phyloP scores from a whole-genome alignment of 257 asterid species.

The Verbena officinalis region DNA sequence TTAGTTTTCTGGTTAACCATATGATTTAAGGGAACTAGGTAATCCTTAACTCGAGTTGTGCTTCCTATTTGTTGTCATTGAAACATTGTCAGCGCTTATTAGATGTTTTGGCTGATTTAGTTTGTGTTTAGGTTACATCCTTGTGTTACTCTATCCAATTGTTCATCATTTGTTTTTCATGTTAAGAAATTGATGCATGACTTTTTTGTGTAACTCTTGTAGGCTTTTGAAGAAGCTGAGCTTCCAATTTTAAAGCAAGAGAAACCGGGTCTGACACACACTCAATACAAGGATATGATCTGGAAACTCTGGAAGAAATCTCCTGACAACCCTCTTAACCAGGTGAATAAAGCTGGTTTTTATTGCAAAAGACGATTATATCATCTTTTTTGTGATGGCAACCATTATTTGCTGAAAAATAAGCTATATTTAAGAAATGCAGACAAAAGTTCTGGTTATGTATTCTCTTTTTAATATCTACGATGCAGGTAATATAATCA shows the following conservation, averaged over 20 bases:
- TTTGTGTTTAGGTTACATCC: background rate
- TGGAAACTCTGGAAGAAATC: conserved; percentile 98
- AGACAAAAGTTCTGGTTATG: background rate
- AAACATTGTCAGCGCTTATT: background rate
- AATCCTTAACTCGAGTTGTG: background rate
- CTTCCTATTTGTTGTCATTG: background rate
- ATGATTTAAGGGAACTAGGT: conserved; percentile 14
- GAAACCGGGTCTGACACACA: conserved; percentile 65
- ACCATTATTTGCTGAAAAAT: background rate
- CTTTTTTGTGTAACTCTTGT: conserved; percentile 10
- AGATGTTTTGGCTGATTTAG: conserved; percentile 10
- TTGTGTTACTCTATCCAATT: background rate
- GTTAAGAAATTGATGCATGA: conserved; percentile 21
- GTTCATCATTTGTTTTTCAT: conserved; percentile 3
- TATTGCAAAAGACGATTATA: conserved; percentile 1
- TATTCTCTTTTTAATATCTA: background rate
- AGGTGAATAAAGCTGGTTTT: conserved; percentile 43
- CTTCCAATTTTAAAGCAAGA: conserved; percentile 55
- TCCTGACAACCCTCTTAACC: conserved; percentile 91
- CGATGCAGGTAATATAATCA: background rate
- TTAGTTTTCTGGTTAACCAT: conserved; percentile 3
- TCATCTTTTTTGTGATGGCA: background rate
- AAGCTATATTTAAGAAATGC: background rate
- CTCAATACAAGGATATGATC: conserved; percentile 77
- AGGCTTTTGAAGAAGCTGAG: conserved; percentile 74